Conservation (phyloP, 129 eudicot genomes). For the Chrysanthemum makinoi region DNA sequence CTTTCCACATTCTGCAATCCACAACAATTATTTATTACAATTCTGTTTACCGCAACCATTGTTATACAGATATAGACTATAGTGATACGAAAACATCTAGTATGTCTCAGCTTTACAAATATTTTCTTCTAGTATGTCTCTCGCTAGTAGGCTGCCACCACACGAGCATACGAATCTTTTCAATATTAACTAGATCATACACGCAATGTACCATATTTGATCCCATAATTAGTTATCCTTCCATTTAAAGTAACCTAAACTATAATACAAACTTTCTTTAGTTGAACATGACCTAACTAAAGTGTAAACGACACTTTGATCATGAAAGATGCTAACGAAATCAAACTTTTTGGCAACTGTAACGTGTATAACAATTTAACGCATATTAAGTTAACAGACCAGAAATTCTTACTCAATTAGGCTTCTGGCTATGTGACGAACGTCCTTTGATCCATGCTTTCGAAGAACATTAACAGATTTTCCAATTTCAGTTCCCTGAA, state of each 20-base stretch:
- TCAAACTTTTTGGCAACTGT: constrained; percentile 3
- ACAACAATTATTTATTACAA: not conserved
- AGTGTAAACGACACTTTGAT: not conserved
- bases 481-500: constrained; percentile 87
- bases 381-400: constrained; percentile 15
- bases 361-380: not conserved
- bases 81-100: no score
- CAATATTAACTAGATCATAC: no score
- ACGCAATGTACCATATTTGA: no score
- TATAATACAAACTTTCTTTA: constrained; percentile 6
- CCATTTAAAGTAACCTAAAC: not conserved
- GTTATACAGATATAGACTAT: not conserved
- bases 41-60: not conserved
- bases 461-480: constrained; percentile 70
- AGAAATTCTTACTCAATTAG: constrained; percentile 59
- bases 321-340: constrained; percentile 1
- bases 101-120: no score
- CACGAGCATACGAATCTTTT: no score
- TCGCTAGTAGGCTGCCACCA: no score
- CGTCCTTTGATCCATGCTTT: constrained; percentile 61
- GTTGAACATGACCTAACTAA: constrained; percentile 6
- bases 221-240: no score
- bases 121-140: no score
- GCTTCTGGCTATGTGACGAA: constrained; percentile 45
- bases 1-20: constrained; percentile 68